Conservation (phyloP, 2,329 filamentous ascomycete species). For the Paraphaeosphaeria minitans region DNA sequence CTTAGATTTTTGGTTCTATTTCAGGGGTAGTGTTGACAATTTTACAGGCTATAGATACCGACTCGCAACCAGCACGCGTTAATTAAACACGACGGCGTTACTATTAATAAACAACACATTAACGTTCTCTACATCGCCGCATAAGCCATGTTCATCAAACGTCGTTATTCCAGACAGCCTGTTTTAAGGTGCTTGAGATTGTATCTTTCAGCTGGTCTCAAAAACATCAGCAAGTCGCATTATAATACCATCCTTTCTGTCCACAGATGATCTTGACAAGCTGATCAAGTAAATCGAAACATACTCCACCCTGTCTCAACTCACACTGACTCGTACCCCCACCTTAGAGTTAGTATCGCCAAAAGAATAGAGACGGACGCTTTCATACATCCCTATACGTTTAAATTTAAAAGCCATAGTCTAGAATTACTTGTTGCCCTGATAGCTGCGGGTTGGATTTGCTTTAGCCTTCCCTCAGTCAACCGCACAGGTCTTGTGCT, state of each 20-base stretch:
- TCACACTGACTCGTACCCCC: too few relatives aligned
- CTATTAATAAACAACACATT: conserved; percentile 32
- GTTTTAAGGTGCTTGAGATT: conserved; percentile 27
- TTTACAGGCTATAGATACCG: conserved; percentile 33
- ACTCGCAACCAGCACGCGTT: conserved; percentile 36
- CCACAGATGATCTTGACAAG: conserved; percentile 33
- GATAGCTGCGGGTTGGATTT: conserved; percentile 39
- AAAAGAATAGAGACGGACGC: conserved; percentile 41
- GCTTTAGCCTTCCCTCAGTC: conserved; percentile 39
- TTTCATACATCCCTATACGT: conserved; percentile 41
- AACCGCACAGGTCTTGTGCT: conserved; percentile 36
- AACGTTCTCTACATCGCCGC: conserved; percentile 36
- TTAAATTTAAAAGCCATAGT: conserved; percentile 26
- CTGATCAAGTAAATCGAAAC: conserved; percentile 25
- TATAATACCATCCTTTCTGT: conserved; percentile 38
- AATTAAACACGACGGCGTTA: conserved; percentile 32
- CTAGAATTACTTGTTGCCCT: conserved; percentile 36
- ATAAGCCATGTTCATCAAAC: conserved; percentile 31
- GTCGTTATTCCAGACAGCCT: conserved; percentile 30
- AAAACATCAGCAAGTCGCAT: conserved; percentile 36
- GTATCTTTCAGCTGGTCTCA: conserved; percentile 37
- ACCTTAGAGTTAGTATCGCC: conserved; percentile 29
- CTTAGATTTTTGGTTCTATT: too few relatives aligned
- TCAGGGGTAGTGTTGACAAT: neutral
- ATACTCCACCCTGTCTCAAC: too few relatives aligned